Evolutionary conservation across 257 asterid genomes (phyloP), one percentile per base, ranked within the genome.

Genomic region (Thymus quinquecostatus): DNA sequence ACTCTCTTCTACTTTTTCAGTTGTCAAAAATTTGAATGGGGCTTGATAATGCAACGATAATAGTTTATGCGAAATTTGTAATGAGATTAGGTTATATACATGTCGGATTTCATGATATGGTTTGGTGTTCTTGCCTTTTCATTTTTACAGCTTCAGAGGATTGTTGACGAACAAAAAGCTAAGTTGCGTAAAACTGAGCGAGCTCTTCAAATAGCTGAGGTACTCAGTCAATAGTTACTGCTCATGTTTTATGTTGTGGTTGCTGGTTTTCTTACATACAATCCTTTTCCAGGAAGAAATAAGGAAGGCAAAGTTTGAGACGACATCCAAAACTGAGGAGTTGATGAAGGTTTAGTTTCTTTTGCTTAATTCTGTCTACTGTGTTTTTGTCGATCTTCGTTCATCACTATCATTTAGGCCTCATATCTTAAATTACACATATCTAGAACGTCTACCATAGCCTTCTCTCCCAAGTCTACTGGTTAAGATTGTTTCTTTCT

Each of bases 141-240:
- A 66, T 82, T 34, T 73, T 48, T 36, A 7, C 92, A 92, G 97
- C 89, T 86, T 71, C 80, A 88, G 69, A 88, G 81, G 79, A 80
- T 69, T 32, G 71, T 80, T 59, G 89, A 79, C 58, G 86, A 84
- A 49, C 96, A 86, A 83, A 85, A 79, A 78, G 69, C 82, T 47
- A 88, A 83, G 82, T 63, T 92, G 71, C 90, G 78, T 41, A 89
- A 92, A 86, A 92, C 97, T 65, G 92, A 88, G 74, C 91, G 96
- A 10, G 96, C 98, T 78, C 98, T 88, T 85, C 88, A 80, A 64
- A 79, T 86, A 69, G 97, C 98, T 21, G 97, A 92, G 94, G 98
- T 85, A 71, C 44, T 45, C 12, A 68, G 65, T 58, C 49, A 60
- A 29, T 58, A 47, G 74, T 38, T 64, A 47, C 36, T 38, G 60